Evolutionary conservation across 805 yeast species (phyloP).

Genomic region (Ogataea henricii): DNA sequence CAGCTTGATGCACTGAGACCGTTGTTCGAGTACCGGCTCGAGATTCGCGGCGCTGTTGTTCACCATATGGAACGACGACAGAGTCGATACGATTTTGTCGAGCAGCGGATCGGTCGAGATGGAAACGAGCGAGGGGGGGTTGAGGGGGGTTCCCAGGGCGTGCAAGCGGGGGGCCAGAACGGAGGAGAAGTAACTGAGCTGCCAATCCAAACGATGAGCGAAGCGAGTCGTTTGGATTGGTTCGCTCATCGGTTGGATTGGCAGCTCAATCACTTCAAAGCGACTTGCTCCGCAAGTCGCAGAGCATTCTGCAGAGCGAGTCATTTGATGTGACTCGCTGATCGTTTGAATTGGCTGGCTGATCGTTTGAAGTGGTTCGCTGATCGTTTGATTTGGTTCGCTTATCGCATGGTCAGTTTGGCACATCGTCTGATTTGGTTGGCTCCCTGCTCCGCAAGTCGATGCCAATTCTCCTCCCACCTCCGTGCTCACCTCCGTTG

Average conservation of each 20-base stretch:
- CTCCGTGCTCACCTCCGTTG: no score
- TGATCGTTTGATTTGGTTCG: no score
- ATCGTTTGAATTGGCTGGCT: no score
- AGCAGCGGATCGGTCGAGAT: slow-evolving; percentile 20
- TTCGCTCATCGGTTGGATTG: neutral
- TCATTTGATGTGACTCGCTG: no score
- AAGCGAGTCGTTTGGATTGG: no score
- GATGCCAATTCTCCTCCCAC: no score
- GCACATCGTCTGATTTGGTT: no score
- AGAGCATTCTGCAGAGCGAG: no score
- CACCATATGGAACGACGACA: slow-evolving; percentile 27
- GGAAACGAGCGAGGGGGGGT: slow-evolving; percentile 1
- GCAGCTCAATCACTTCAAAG: slow-evolving; percentile 26
- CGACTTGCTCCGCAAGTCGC: no score
- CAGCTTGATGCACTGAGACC: slow-evolving; percentile 20
- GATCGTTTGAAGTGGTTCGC: no score
- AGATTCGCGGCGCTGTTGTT: slow-evolving; percentile 11
- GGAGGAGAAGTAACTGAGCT: slow-evolving; percentile 25
- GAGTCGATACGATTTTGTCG: slow-evolving; percentile 21
- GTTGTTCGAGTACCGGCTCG: slow-evolving; percentile 10
- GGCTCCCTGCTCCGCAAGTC: no score
- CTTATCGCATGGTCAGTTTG: no score
- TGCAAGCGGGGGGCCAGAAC: slow-evolving; percentile 30
- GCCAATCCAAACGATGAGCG: neutral
- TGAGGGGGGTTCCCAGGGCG: slow-evolving; percentile 22